These are phyloP conservation scores for Trichoderma brevicompactum DNA, from an alignment of 2,329 filamentous ascomycete genomes.

Conservation along the genomic window DNA sequence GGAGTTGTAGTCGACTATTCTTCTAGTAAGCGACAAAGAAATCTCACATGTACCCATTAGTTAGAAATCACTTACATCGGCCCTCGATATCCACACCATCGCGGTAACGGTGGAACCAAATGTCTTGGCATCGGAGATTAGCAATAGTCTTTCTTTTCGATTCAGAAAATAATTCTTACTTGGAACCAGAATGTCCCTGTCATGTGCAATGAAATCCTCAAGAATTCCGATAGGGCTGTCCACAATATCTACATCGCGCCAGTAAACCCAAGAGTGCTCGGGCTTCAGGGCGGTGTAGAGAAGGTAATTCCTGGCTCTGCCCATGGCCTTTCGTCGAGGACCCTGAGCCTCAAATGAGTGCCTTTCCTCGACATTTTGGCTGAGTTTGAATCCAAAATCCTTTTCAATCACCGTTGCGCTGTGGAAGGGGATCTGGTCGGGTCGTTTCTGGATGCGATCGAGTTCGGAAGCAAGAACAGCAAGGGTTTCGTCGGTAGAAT, in stretches of 20 bases:
- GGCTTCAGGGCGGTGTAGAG: conserved; percentile 82
- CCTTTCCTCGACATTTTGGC: conserved; percentile 79
- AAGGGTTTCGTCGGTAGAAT: conserved; percentile 88
- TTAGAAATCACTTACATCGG: conserved; percentile 68
- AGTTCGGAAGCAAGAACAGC: conserved; percentile 85
- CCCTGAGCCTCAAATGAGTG: conserved; percentile 88
- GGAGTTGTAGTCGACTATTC: conserved; percentile 92
- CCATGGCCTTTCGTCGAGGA: conserved; percentile 88
- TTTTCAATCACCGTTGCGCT: conserved; percentile 88
- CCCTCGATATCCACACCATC: conserved; percentile 88
- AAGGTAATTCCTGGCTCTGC: conserved; percentile 87
- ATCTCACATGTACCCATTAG: not conserved
- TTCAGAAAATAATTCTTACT: conserved; percentile 65
- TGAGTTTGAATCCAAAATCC: conserved; percentile 78
- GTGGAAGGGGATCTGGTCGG: conserved; percentile 80
- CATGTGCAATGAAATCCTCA: conserved; percentile 93
- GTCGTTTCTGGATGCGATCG: conserved; percentile 81
- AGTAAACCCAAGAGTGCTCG: conserved; percentile 98
- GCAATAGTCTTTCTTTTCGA: not conserved
- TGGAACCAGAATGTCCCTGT: conserved; percentile 89
- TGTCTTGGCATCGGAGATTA: conserved; percentile 60
- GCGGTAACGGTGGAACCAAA: conserved; percentile 94
- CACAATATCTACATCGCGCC: conserved; percentile 95
- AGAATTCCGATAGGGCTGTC: conserved; percentile 87
- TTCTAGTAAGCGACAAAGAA: conserved; percentile 6